Conservation (phyloP, 257 asterid genomes). For the Eucommia ulmoides region DNA sequence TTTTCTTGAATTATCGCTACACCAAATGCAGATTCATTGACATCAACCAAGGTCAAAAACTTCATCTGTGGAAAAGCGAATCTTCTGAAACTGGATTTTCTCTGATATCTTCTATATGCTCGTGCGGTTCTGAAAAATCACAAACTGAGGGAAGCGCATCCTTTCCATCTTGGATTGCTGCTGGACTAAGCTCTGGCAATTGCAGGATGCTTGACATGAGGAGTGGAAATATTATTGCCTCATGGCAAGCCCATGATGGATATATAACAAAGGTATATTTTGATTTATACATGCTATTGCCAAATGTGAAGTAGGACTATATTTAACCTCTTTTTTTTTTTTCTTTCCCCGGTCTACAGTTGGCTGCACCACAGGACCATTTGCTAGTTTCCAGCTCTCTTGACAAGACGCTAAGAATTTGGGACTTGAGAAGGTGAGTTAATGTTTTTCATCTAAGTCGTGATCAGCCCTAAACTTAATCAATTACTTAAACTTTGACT, state of each 20-base stretch:
- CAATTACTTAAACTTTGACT: too few relatives aligned
- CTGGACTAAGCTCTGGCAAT: constrained; percentile 75
- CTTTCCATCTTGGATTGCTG: constrained; percentile 86
- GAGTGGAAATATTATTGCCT: constrained; percentile 66
- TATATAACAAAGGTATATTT: constrained; percentile 84
- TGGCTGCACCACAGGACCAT: constrained; percentile 68
- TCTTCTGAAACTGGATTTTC: constrained; percentile 55
- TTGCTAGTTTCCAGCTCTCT: constrained; percentile 89
- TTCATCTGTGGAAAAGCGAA: constrained; percentile 88
- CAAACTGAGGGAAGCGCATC: constrained; percentile 24
- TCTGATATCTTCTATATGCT: constrained; percentile 79
- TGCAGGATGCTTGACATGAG: constrained; percentile 82
- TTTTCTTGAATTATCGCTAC: background rate
- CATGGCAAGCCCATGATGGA: constrained; percentile 99
- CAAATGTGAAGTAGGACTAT: background rate
- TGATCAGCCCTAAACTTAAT: too few relatives aligned
- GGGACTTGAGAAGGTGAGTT: constrained; percentile 99
- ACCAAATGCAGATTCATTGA: constrained; percentile 73
- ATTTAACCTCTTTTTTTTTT: background rate
- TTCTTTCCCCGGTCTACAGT: constrained; percentile 32
- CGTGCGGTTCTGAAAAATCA: constrained; percentile 43
- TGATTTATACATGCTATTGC: background rate
- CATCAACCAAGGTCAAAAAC: constrained; percentile 74
- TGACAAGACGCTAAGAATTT: constrained; percentile 67
- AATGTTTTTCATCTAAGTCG: too few relatives aligned